phyloP scores from a whole-genome alignment of 179 eudicot species.

The Silene coronaria region DNA sequence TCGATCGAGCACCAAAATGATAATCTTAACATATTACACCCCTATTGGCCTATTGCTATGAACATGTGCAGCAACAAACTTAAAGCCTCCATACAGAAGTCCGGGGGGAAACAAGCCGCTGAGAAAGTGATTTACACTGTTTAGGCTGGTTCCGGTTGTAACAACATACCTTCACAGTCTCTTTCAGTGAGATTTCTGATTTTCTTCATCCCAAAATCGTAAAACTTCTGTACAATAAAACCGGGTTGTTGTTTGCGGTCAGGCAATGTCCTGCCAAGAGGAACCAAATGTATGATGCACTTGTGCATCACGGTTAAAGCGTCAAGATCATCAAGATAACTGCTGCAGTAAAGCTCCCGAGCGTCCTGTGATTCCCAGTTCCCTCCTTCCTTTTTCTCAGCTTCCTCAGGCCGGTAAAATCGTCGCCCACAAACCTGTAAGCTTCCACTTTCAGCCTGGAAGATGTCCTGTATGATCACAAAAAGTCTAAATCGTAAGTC shows the following conservation, averaged over 20 bases:
- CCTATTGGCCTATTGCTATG: not conserved
- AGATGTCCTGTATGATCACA: constrained; percentile 25
- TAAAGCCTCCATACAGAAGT: not conserved
- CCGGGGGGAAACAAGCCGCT: not conserved
- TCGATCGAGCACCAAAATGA: not conserved
- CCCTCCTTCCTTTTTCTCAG: constrained; percentile 24
- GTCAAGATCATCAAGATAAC: constrained; percentile 15
- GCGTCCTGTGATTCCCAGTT: constrained; percentile 23
- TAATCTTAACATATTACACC: not conserved
- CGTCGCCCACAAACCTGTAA: constrained; percentile 21
- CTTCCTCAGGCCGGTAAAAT: constrained; percentile 29
- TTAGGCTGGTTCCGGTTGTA: not conserved
- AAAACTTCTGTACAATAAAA: constrained; percentile 23
- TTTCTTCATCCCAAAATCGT: constrained; percentile 13
- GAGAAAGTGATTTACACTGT: not conserved
- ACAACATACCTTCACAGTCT: constrained; percentile 13
- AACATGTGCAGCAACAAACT: not conserved
- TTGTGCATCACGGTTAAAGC: constrained; percentile 26
- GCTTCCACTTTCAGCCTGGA: constrained; percentile 22
- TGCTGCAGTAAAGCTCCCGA: constrained; percentile 30
- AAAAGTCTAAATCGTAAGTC: not conserved
- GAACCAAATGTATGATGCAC: constrained; percentile 30
- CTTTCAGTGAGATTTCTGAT: constrained; percentile 18
- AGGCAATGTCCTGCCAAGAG: constrained; percentile 19
- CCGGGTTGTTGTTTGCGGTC: constrained; percentile 25